phyloP scores from a whole-genome alignment of 768 basidiomycete species.

The Termitomyces bulborhizus region DNA sequence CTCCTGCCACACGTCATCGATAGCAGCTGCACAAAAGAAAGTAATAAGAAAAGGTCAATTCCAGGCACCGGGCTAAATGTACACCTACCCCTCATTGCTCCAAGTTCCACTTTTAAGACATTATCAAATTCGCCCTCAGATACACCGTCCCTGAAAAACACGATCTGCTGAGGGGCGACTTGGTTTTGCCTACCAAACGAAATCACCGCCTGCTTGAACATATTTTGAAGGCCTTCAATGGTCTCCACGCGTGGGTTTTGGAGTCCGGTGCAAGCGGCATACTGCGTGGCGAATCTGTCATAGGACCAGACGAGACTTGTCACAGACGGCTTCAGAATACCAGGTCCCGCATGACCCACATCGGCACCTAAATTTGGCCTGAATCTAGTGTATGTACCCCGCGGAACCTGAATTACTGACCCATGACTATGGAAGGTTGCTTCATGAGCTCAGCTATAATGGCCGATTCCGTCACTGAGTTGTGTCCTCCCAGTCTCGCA shows the following conservation, averaged over 20 bases:
- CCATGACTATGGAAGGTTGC: conserved; percentile 33
- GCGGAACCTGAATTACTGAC: conserved; percentile 13
- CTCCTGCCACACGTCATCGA: conserved; percentile 23
- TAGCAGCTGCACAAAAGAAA: conserved; percentile 25
- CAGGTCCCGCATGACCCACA: conserved; percentile 59
- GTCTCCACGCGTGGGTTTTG: conserved; percentile 43
- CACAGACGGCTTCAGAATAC: conserved; percentile 45
- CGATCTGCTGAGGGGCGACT: conserved; percentile 4
- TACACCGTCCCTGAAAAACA: conserved; percentile 23
- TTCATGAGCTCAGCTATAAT: conserved; percentile 18
- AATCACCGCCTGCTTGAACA: conserved; percentile 23
- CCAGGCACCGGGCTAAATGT: background rate
- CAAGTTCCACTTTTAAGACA: conserved; percentile 14
- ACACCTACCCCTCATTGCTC: conserved; percentile 9
- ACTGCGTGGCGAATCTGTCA: conserved; percentile 39
- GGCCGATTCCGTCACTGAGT: conserved; percentile 27
- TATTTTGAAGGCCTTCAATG: conserved; percentile 33
- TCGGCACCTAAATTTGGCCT: conserved; percentile 37
- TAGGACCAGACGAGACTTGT: conserved; percentile 53
- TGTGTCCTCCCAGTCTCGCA: conserved; percentile 46
- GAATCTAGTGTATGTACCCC: background rate
- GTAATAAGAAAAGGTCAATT: background rate
- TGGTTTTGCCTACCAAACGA: conserved; percentile 9
- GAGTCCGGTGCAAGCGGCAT: conserved; percentile 33
- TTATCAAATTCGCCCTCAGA: conserved; percentile 23